Conservation (phyloP, 108 stramenopile species). For the Chaetoceros muelleri region DNA sequence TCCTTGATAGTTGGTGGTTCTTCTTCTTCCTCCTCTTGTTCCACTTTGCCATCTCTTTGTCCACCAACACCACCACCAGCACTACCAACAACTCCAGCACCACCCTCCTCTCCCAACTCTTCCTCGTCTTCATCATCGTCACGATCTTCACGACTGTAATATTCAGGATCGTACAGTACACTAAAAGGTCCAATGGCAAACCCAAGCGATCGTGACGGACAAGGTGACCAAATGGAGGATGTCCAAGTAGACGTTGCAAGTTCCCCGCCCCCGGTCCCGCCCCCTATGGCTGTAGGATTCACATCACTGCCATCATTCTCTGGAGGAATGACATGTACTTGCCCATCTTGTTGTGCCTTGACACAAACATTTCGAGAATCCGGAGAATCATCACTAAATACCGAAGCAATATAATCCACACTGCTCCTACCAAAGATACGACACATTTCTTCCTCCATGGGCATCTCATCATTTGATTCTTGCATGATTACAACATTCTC, state of each 20-base stretch:
- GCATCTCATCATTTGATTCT: constrained; percentile 11
- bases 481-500: not conserved
- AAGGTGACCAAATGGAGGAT: constrained; percentile 61
- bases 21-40: not conserved
- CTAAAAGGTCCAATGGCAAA: constrained; percentile 81
- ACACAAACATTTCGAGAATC: constrained; percentile 1
- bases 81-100: constrained; percentile 5
- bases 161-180: constrained; percentile 72
- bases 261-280: constrained; percentile 37
- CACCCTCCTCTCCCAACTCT: not conserved
- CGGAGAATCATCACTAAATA: not conserved
- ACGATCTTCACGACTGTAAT: constrained; percentile 32
- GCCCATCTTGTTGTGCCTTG: constrained; percentile 11
- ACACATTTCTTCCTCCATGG: constrained; percentile 30
- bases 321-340: constrained; percentile 51
- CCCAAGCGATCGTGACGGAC: constrained; percentile 63
- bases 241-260: constrained; percentile 56
- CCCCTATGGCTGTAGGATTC: constrained; percentile 10
- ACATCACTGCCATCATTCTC: constrained; percentile 4
- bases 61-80: too few species aligned
- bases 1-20: constrained; percentile 4
- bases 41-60: too few species aligned
- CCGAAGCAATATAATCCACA: not conserved
- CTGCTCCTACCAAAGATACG: constrained; percentile 17
- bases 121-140: constrained; percentile 49